Base-by-base conservation (phyloP, 768 basidiomycete species). In the Agaricus sinodeliciosus region DNA sequence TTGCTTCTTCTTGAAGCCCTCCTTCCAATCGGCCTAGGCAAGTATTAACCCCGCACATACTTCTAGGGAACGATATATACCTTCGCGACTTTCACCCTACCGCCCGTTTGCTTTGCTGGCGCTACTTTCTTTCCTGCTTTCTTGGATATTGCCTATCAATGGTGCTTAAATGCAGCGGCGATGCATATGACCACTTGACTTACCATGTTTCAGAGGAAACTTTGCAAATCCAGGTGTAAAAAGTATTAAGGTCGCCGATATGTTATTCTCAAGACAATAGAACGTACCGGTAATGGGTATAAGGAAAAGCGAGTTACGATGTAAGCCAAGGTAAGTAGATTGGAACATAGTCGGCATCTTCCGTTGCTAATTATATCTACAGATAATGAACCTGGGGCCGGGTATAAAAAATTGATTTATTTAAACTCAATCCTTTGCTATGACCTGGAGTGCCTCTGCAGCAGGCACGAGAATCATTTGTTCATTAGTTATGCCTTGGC, bases 1-100 rank as follows among this genome's bases (percentile, higher is more conserved):
- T 70, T 91, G 87, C 73, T 97, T 97, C 85, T 97, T 99, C 85
- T 96, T 96, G 79, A 99, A 99, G 4, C 94, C 94, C 64, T 98
- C 95, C 70, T 95, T 95, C 95, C 95, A 99, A 67, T 98, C 95
- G 45, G 95, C 95, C 94, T 98, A 47, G 18, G 22, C 28, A 27
- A 54, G 9, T 31, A 2, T 31, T 31, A 31, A 11, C 8, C 11
- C 12, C 28, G 35, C 31, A 46, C 31, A 42, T 11, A 31, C 11
- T 11, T 31, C 46, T 49, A 26, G 45, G 22, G 39, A 22, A 27
- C 16, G 25, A 50, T 16, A 49, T 60, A 58, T 61, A 90, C 90
- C 80, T 92, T 92, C 25, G 85, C 87, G 27, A 92, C 85, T 67
- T 84, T 90, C 66, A 69, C 63, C 54, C 69, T 69, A 48, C 74